Evolutionary conservation across 164 flowering plant species (phyloP).

Genomic region (Sextonia rubra): DNA sequence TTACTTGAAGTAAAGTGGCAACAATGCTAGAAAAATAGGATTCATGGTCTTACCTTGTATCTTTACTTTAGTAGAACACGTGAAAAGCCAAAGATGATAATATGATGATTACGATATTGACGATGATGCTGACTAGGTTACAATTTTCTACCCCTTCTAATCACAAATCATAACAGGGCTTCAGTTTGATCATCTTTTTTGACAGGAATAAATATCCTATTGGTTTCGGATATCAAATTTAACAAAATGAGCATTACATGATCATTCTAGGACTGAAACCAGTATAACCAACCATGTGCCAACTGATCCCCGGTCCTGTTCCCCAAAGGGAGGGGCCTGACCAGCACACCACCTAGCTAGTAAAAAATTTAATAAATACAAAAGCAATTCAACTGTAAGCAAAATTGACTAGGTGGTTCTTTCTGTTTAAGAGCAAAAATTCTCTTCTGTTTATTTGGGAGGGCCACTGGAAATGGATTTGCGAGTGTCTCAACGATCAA

Average conservation of each 20-base stretch:
- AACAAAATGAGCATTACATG: neutral
- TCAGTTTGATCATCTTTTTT: neutral
- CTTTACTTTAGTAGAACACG: no score
- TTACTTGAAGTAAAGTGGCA: no score
- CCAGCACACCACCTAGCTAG: no score
- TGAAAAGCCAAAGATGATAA: no score
- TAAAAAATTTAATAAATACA: neutral
- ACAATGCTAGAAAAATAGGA: no score
- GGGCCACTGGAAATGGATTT: neutral
- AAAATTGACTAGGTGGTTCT: neutral
- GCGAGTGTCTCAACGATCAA: neutral
- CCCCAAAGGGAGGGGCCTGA: no score
- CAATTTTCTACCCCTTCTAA: neutral
- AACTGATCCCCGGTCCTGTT: no score
- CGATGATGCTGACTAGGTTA: neutral
- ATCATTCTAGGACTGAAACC: neutral
- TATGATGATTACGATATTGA: no score
- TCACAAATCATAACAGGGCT: neutral
- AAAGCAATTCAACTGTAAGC: neutral
- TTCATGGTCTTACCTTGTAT: no score
- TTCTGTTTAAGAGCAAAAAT: neutral
- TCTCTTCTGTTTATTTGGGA: neutral
- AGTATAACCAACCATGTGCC: no score
- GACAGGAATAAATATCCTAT: neutral
- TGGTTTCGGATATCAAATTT: neutral